Base-by-base conservation (phyloP, 768 basidiomycete species). In the Auricularia cornea region DNA sequence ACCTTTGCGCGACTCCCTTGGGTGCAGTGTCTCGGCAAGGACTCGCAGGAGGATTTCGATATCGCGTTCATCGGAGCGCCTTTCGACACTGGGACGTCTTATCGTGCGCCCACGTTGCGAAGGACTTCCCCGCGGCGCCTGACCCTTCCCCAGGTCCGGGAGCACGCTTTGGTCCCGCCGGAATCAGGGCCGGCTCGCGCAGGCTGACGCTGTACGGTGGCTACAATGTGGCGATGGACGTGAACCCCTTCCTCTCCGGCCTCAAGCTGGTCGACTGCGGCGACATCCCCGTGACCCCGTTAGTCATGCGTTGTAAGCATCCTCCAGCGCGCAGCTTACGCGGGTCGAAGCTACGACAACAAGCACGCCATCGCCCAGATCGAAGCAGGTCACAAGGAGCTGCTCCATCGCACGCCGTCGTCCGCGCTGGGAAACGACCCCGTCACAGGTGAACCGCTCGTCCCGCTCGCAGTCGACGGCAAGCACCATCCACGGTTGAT, bases 1-100 rank as follows among this genome's bases (percentile, higher is more conserved):
- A 91, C 90, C 2, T 95, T 94, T 71, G 92, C 93, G 20, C 92
- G 83, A 72, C 80, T 95, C n/a, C 90, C 90, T 30, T 92, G 89
- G 84, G 81, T 85, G 1, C 83, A 86, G 66, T 94, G 92, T 72
- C 83, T 94, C 60, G 84, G 84, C 51, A 81, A 81, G 66, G 83
- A 88, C 62, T 18, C 64, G 8, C 70, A 84, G 60, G 72, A 77
- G 32, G 72, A 80, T 1, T 87, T 90, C 67, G 93, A 95, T 73
- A 87, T 95, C 62, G 92, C 90, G 28, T 84, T 95, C 72, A 74
- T 94, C 44, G 92, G 88, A 32, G 88, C 87, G 44, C 88, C 88
- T 1, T 90, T 90, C 69, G 88, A 74, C 70, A 83, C 68, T 6
- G 31, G 61, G 18, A 68, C 44, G 71, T 23, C 60, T 23, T 62